Base-by-base conservation (phyloP, 2,329 filamentous ascomycete genomes). In the Fusarium hainanense region DNA sequence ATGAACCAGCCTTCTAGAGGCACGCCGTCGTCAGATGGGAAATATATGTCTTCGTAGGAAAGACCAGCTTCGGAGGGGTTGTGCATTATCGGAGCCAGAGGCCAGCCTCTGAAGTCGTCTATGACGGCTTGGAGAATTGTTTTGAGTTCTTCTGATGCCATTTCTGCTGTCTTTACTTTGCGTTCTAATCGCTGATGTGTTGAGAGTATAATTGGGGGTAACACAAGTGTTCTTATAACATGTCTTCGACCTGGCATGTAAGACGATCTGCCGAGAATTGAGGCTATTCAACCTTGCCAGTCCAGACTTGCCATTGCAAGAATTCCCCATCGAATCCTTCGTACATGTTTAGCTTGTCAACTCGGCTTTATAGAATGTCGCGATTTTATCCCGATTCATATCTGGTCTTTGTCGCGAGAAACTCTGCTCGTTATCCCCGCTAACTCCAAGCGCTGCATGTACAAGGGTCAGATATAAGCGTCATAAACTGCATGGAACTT, bases 1-100 rank as follows among this genome's bases (percentile, higher is more conserved):
- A 70, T 64, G 32, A 70, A 70, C 67, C 67, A 70, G 4, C 67
- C 67, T 27, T 70, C 67, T 0, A 70, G 40, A 20, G 49, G 46
- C 2, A 70, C 63, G 0, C 67, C 67, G 1, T 68, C 67, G 6
- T 68, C 67, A 0, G 67, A 68, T 2, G 63, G 67, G 25, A 70
- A 70, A 18, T 54, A 68, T 12, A 70, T 44, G 12, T 64, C 63
- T 27, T 70, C 46, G 7, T 64, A 70, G 7, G 59, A 58, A 1
- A 70, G 67, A 4, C 20, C 49, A 12, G 42, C 54, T 42, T 70
- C 67, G 4, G 52, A 18, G 4, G 67, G 67, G 16, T 50, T 56
- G 27, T 69, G 67, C 20, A 68, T 59, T 27, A 69, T 68, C 1
- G 67, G 67, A 1, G 67, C 63, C 0, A 69, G 63, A 1, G 47